phyloP scores from a whole-genome alignment of 495 filamentous ascomycete species.

The Opeltia flavorubescens region DNA sequence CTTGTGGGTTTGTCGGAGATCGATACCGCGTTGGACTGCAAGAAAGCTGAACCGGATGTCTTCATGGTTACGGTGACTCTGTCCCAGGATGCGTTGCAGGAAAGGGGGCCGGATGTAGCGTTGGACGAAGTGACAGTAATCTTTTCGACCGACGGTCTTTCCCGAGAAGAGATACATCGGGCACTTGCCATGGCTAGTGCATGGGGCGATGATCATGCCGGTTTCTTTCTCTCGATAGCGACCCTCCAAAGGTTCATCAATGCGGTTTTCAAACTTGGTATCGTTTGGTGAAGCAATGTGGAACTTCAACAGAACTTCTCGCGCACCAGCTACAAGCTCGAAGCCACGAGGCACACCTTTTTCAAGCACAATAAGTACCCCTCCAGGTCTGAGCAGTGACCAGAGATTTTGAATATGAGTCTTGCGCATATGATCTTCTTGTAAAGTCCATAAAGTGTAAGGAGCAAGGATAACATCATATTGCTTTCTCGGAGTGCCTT shows the following conservation, averaged over 20 bases:
- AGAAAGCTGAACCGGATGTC: conserved; percentile 83
- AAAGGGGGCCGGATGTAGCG: conserved; percentile 74
- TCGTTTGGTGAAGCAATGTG: conserved; percentile 56
- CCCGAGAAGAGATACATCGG: conserved; percentile 73
- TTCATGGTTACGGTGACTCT: conserved; percentile 65
- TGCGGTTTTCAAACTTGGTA: conserved; percentile 26
- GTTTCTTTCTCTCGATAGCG: conserved; percentile 41
- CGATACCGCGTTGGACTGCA: conserved; percentile 65
- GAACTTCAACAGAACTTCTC: conserved; percentile 59
- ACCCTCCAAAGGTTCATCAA: conserved; percentile 24
- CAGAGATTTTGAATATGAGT: conserved; percentile 73
- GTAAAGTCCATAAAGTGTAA: conserved; percentile 59
- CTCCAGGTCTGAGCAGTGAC: conserved; percentile 74
- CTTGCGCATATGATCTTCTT: conserved; percentile 61
- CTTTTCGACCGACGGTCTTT: conserved; percentile 54
- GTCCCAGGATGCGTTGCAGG: conserved; percentile 63
- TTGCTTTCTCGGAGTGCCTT: conserved; percentile 46
- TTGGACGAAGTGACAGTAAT: conserved; percentile 85
- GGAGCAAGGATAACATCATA: conserved; percentile 87
- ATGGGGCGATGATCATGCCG: conserved; percentile 91
- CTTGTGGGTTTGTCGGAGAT: conserved; percentile 27
- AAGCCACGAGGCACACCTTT: conserved; percentile 88
- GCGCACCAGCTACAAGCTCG: conserved; percentile 75
- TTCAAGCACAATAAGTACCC: conserved; percentile 76
- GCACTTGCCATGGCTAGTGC: conserved; percentile 79